Conservation (phyloP, 139 green algal genomes). For the Zygnema circumcarinatum region DNA sequence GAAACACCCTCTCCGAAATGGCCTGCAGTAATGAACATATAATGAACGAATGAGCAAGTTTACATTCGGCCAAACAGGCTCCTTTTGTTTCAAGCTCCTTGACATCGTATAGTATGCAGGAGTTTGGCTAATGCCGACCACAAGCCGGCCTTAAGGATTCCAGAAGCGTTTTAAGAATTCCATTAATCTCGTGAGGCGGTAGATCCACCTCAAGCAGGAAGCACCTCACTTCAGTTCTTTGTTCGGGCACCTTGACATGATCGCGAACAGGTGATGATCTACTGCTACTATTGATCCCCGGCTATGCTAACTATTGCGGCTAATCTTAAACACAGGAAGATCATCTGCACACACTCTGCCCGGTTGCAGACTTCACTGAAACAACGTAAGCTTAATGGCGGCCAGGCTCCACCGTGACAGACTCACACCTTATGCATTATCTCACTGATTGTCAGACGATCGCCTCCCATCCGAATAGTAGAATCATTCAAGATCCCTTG, state of each 20-base stretch:
- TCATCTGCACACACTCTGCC: too few species aligned
- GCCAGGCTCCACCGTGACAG: background rate
- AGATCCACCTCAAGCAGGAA: background rate
- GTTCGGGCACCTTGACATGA: background rate
- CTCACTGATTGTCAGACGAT: conserved; percentile 7
- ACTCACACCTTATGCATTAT: conserved; percentile 18
- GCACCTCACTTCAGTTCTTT: background rate
- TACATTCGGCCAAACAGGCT: background rate
- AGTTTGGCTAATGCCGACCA: background rate
- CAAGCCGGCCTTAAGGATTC: background rate
- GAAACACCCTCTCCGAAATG: conserved; percentile 54
- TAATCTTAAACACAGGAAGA: too few species aligned
- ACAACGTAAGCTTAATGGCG: background rate
- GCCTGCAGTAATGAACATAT: conserved; percentile 30
- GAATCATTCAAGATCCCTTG: background rate
- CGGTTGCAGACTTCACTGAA: too few species aligned
- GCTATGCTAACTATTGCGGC: too few species aligned
- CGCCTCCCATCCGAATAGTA: background rate
- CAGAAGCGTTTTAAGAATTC: background rate
- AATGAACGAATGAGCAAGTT: too few species aligned
- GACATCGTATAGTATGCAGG: background rate
- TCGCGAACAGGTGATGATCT: too few species aligned
- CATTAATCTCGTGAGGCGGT: too few species aligned
- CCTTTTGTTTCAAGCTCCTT: background rate
- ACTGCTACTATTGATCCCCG: too few species aligned